These are phyloP conservation scores for Fagopyrum homotropicum DNA, from an alignment of 148 eudicot species.

Conservation along the genomic window DNA sequence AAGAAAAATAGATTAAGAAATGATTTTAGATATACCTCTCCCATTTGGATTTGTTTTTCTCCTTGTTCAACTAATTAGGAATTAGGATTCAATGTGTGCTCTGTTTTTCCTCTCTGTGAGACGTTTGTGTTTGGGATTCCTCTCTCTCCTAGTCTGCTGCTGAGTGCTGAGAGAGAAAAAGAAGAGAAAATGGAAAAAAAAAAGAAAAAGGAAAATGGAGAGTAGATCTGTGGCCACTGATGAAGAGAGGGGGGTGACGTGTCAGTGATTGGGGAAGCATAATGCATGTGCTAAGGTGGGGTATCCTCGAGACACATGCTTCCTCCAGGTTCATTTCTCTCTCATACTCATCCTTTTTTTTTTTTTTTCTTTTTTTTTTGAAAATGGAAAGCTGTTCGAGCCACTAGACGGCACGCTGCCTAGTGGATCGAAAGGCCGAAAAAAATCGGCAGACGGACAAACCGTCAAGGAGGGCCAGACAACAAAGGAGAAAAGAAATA, in stretches of 20 bases:
- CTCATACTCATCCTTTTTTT: background rate
- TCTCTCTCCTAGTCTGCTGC: background rate
- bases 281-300: conserved; percentile 26
- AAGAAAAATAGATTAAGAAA: background rate
- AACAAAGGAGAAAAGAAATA: no score
- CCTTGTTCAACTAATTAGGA: background rate
- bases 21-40: conserved; percentile 22
- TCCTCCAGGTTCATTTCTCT: background rate
- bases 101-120: background rate
- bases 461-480: no score
- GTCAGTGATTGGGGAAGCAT: conserved; percentile 23
- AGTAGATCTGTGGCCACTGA: conserved; percentile 14
- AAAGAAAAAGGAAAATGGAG: conserved; percentile 2
- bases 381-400: no score
- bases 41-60: conserved; percentile 19
- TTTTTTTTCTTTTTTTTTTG: no score
- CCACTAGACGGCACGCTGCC: no score
- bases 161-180: background rate
- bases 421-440: no score
- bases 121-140: background rate
- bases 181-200: background rate
- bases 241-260: conserved; percentile 25
- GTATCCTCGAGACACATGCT: conserved; percentile 26
- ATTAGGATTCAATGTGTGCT: background rate
- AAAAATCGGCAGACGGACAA: no score